A percentile compares a stretch with the other conserved stretches of the same genome.
phyloP scores from a whole-genome alignment of 305 asterid species.

The Fraxinus angustifolia region DNA sequence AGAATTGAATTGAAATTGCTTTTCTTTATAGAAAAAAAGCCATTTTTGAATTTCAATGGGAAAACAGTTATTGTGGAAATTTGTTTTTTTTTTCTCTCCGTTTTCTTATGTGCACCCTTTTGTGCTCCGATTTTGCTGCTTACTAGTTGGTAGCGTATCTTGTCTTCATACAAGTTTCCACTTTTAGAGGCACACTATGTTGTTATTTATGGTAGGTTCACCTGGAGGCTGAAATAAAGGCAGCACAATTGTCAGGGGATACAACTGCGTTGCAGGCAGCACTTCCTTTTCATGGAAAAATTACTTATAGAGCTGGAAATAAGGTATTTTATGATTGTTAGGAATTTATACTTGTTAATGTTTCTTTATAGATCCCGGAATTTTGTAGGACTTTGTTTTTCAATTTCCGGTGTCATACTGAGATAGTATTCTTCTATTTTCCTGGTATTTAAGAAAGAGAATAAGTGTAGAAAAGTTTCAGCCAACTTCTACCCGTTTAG shows the following conservation, averaged over 20 bases:
- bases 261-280: slow-evolving; percentile 36
- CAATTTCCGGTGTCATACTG: slow-evolving; percentile 1
- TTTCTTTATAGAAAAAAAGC: slow-evolving; percentile 5
- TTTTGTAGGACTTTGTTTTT: background rate
- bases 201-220: slow-evolving; percentile 63
- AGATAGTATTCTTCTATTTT: background rate
- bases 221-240: slow-evolving; percentile 87
- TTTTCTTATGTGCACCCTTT: background rate
- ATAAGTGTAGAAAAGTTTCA: background rate
- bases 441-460: background rate
- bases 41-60: background rate
- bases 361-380: background rate
- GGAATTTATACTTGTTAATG: slow-evolving; percentile 16
- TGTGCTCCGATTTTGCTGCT: slow-evolving; percentile 14
- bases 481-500: background rate
- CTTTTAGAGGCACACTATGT: slow-evolving; percentile 1
- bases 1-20: background rate
- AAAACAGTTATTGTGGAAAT: background rate
- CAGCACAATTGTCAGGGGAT: slow-evolving; percentile 53
- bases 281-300: slow-evolving; percentile 56
- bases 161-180: background rate
- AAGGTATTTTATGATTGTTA: slow-evolving; percentile 47
- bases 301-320: slow-evolving; percentile 82
- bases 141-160: background rate
- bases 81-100: background rate